A percentile compares a stretch with the other conserved stretches of the same genome.
phyloP scores from a whole-genome alignment of 2,329 filamentous ascomycete genomes.

The Neopestalotiopsis sp. region DNA sequence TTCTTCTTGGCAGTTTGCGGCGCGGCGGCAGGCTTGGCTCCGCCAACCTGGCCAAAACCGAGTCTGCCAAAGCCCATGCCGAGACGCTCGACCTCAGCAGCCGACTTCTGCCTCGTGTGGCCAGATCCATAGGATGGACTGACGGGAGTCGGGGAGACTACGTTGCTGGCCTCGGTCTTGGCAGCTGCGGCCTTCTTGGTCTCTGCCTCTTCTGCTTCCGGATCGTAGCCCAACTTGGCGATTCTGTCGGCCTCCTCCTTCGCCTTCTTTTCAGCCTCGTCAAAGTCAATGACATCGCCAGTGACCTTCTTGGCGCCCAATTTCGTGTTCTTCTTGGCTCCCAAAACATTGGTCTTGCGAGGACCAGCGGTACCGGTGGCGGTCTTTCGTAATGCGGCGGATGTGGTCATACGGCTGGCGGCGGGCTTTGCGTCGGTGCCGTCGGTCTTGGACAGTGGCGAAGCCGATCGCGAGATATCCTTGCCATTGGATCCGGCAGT shows the following conservation, averaged over 20 bases:
- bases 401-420: conserved; percentile 75
- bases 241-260: conserved; percentile 97
- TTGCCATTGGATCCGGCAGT: conserved; percentile 77
- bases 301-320: conserved; percentile 92
- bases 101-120: conserved; percentile 64
- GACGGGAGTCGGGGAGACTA: conserved; percentile 76
- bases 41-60: conserved; percentile 85
- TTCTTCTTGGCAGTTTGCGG: conserved; percentile 68
- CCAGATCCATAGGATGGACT: conserved; percentile 74
- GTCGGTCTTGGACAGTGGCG: conserved; percentile 74
- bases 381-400: conserved; percentile 82
- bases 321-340: conserved; percentile 81
- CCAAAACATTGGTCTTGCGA: conserved; percentile 84
- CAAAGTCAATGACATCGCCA: conserved; percentile 86
- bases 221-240: conserved; percentile 93
- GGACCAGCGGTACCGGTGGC: conserved; percentile 61
- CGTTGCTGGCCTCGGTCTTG: conserved; percentile 59
- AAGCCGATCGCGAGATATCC: conserved; percentile 76
- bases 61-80: conserved; percentile 88
- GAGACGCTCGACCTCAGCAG: conserved; percentile 83
- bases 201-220: conserved; percentile 75
- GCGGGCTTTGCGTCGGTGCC: conserved; percentile 62
- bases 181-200: conserved; percentile 44
- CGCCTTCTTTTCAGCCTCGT: conserved; percentile 95
- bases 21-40: conserved; percentile 61